Evolutionary conservation across 2,329 filamentous ascomycete genomes (phyloP), one percentile per base, ranked within the genome.

Genomic region (Rutstroemia sp.): DNA sequence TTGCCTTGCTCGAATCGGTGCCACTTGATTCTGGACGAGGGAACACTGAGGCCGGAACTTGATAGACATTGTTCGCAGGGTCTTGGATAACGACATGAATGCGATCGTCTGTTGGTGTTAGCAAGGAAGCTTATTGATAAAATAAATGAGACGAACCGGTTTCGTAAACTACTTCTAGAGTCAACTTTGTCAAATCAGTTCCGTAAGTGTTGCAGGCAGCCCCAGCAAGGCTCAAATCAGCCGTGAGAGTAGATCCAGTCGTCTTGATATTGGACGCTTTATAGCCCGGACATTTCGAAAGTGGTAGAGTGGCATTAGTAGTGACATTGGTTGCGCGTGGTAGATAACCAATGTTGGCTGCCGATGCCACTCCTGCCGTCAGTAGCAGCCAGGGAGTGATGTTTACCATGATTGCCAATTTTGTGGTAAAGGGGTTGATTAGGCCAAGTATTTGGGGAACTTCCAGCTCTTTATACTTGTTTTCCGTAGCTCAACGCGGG

Each of bases 21-120:
- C 66, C 66, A 10, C 70, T 65, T 4, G 52, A 46, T 14, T 70
- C 68, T 1, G 83, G 82, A 3, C 81, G 76, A 18, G 79, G 75
- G 2, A 86, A 65, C 21, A 85, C 77, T 5, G 74, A 75, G 30
- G 79, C 75, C 12, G 83, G 82, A 10, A 87, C 79, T 66, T 86
- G 81, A 64, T 85, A 87, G 37, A 82, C 81, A 41, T 79, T 72
- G 51, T 81, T 74, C 21, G 73, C 75, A 12, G 76, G 72, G 68
- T 86, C 83, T 58, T 80, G 78, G 52, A 87, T 85, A 63, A 83
- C 76, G 61, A 87, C 79, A 68, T 86, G 83, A 14, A 87, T 77
- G 25, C 83, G 80, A 38, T 77, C 71, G 60, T 78, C 80, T 83
- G 56, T 34, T 5, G 30, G 5, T 55, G 6, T 46, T 10, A 54